Base-by-base conservation (phyloP, 2,329 filamentous ascomycete species). In the Colletotrichum spinosum region DNA sequence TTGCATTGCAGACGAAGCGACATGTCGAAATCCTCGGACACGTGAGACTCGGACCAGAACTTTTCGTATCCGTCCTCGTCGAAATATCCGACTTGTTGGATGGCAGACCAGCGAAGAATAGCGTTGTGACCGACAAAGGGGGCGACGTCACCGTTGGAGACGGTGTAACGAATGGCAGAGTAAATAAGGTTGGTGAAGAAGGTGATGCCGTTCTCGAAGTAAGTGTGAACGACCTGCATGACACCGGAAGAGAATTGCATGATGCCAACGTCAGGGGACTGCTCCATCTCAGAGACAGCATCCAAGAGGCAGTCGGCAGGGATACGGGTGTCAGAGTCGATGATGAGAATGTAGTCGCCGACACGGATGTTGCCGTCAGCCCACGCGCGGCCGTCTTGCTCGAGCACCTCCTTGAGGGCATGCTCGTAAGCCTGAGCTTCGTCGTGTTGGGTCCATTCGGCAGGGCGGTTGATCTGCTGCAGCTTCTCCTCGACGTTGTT, bases 311-410 rank as follows among this genome's bases (percentile, higher is more conserved):
- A 95, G 76, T 94, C 92, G 44, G 84, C 80, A 1, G 92, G 92
- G 2, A 93, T 91, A 77, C 91, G 90, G 37, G 91, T 94, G 76
- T 94, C 91, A 2, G 91, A 93, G 79, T 93, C 91, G 73, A 93
- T 91, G 65, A 94, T 80, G 38, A 92, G 81, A 65, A 94, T 92
- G 76, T 94, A 94, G 78, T 97, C 93, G 60, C 93, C 93, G 25
- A 97, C 83, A 55, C 93, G 92, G 70, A 97, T 90, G 76, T 96
- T 94, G 67, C 93, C 93, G 73, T 93, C 92, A 15, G 92, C 92
- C 91, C 90, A 92, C 35, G 91, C 91, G 35, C 90, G 87, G 15
- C 89, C 88, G 61, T 92, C 84, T 53, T 89, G 87, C 51, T 89
- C 84, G 42, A 94, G 83, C 15, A 90, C 86, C 65, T 90, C 85